These are phyloP conservation scores for Verbascum thapsus DNA, from an alignment of 257 asterid species.

Conservation along the genomic window DNA sequence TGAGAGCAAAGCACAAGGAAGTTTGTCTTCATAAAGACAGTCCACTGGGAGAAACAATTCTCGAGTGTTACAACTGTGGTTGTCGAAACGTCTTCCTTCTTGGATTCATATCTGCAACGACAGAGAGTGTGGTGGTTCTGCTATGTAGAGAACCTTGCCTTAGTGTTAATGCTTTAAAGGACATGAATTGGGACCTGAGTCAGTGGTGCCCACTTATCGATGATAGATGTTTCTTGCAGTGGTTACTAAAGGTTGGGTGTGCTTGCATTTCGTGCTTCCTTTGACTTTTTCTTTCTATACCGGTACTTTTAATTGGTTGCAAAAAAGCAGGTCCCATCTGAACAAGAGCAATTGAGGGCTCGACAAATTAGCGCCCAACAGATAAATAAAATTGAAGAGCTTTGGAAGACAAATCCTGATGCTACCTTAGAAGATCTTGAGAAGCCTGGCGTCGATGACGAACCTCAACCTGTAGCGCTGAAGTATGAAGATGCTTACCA, in stretches of 20 bases:
- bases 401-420: conserved; percentile 98
- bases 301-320: conserved; percentile 29
- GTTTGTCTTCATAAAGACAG: conserved; percentile 99
- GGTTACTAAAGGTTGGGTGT: conserved; percentile 85
- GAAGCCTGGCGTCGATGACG: conserved; percentile 99
- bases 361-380: conserved; percentile 98
- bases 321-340: conserved; percentile 80
- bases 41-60: conserved; percentile 95
- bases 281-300: conserved; percentile 12
- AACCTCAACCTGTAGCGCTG: conserved; percentile 89
- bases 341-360: conserved; percentile 97
- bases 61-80: conserved; percentile 98
- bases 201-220: conserved; percentile 99
- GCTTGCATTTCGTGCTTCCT: conserved; percentile 6
- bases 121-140: conserved; percentile 97
- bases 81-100: conserved; percentile 96
- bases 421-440: conserved; percentile 97
- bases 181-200: conserved; percentile 99
- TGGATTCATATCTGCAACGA: conserved; percentile 96
- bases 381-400: conserved; percentile 97
- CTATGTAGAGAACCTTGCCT: conserved; percentile 97
- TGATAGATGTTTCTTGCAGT: conserved; percentile 95
- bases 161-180: conserved; percentile 85
- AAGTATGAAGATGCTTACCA: conserved; percentile 99
- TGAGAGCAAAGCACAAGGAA: conserved; percentile 99